Conservation (phyloP, 139 green algal genomes). For the Tetratostichococcus sp. region DNA sequence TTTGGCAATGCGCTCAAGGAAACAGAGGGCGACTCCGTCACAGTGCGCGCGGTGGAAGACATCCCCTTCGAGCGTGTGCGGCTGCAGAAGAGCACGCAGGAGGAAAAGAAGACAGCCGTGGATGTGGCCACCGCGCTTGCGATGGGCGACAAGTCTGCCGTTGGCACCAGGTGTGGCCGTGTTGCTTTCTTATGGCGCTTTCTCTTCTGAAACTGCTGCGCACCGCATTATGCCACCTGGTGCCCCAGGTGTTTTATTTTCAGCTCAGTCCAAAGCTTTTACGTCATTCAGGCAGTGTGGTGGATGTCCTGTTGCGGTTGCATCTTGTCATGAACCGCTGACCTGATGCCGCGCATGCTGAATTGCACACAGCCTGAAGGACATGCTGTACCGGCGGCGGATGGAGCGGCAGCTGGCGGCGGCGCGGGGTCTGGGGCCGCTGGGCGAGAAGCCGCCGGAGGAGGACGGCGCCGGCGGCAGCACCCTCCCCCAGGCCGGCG, state of each 20-base stretch:
- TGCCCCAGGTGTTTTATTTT: no score
- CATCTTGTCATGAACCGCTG: no score
- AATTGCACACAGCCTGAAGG: conserved; percentile 55
- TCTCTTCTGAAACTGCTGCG: no score
- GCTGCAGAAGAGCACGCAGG: conserved; percentile 69
- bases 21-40: conserved; percentile 50
- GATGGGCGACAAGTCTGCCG: conserved; percentile 46
- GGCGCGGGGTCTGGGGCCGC: conserved; percentile 68
- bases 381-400: conserved; percentile 82
- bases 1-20: conserved; percentile 81
- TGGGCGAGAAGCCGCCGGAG: conserved; percentile 71
- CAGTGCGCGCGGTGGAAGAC: conserved; percentile 77
- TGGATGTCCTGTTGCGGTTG: no score
- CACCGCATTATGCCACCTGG: no score
- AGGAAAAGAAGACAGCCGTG: conserved; percentile 77
- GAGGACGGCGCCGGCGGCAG: conserved; percentile 54
- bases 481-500: conserved; percentile 9
- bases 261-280: no score
- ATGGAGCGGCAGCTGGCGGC: conserved; percentile 88
- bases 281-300: no score
- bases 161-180: conserved; percentile 26
- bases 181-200: no score
- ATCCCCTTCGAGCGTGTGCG: conserved; percentile 88
- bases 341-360: no score
- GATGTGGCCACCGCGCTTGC: conserved; percentile 72